A percentile compares a stretch with the other conserved stretches of the same genome.
phyloP scores from a whole-genome alignment of 176 grass and related monocot genomes.

The Musa schizocarpa region DNA sequence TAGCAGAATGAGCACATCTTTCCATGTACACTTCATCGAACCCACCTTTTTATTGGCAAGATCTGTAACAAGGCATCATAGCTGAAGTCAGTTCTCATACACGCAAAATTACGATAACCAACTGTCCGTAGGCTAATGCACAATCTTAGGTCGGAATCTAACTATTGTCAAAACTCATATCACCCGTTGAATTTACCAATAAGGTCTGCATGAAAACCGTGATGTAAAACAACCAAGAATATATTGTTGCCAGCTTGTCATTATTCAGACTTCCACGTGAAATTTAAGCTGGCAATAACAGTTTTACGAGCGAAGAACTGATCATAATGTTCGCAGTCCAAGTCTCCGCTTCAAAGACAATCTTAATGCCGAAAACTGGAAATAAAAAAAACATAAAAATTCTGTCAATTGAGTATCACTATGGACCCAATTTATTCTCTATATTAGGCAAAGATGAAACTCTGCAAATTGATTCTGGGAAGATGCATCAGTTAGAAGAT shows the following conservation, averaged over 20 bases:
- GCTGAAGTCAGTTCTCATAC: too few species aligned
- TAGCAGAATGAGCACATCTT: too few species aligned
- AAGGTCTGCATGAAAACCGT: neutral
- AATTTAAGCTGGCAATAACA: neutral
- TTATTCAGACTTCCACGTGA: neutral
- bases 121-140: too few species aligned
- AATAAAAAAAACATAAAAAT: neutral
- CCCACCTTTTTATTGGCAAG: too few species aligned
- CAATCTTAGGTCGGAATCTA: neutral
- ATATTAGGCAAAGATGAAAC: neutral
- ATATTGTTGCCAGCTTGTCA: neutral
- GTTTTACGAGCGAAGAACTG: neutral
- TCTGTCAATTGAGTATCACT: neutral
- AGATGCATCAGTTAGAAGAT: slow-evolving; percentile 6
- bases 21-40: too few species aligned
- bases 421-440: neutral
- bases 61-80: too few species aligned
- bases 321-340: neutral
- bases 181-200: neutral
- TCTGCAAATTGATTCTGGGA: neutral
- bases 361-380: neutral
- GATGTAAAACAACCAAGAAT: neutral
- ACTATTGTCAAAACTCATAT: neutral
- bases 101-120: too few species aligned
- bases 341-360: neutral